Evolutionary conservation across 1,284 basidiomycete species (phyloP).

Genomic region (Cutaneotrichosporon sp.): DNA sequence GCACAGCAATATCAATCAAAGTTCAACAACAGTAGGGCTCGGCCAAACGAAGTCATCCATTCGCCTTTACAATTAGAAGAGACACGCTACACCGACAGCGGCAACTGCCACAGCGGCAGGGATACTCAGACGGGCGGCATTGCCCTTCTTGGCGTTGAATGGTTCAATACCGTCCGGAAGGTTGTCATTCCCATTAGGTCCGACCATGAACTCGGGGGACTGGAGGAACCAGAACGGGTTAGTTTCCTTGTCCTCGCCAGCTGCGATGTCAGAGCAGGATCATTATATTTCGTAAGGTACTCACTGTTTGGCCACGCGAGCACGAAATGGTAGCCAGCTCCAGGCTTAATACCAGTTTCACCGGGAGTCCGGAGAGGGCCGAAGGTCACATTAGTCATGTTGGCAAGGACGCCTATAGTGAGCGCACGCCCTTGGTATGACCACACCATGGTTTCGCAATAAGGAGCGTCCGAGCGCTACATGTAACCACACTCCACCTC

Average conservation of each 20-base stretch:
- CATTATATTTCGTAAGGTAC: too few relatives aligned
- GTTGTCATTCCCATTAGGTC: background rate
- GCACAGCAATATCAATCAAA: too few relatives aligned
- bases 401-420: background rate
- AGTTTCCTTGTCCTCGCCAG: background rate
- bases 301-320: conserved; percentile 1
- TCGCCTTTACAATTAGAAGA: too few relatives aligned
- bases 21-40: too few relatives aligned
- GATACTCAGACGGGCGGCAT: background rate
- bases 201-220: background rate
- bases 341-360: background rate
- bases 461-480: too few relatives aligned
- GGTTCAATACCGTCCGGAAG: conserved; percentile 1
- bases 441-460: too few relatives aligned
- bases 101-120: background rate
- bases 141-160: background rate
- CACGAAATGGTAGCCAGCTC: background rate
- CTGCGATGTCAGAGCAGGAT: conserved; percentile 1
- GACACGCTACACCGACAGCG: background rate
- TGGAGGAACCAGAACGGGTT: background rate
- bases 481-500: too few relatives aligned
- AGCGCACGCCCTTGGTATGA: background rate
- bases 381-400: background rate
- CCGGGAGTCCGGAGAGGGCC: background rate
- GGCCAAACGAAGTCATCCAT: too few relatives aligned